Percentiles rank a stretch among this genome's conserved stretches.
These are phyloP conservation scores for Kwoniella botswanensis DNA, from an alignment of 768 basidiomycete genomes.

Conservation along the genomic window DNA sequence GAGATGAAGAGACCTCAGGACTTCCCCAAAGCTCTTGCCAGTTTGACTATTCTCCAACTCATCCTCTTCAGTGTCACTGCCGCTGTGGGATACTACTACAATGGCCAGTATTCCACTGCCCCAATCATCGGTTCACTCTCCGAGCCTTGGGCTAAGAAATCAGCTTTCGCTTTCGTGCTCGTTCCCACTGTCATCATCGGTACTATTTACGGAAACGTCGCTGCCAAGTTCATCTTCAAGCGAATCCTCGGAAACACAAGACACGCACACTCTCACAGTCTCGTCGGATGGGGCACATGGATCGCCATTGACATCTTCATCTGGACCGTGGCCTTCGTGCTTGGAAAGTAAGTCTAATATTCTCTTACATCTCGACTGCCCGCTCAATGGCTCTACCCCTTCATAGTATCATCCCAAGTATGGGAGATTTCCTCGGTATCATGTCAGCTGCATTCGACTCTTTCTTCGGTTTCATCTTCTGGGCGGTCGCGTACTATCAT, in stretches of 20 bases:
- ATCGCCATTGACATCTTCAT: constrained; percentile 43
- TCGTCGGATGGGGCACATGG: constrained; percentile 50
- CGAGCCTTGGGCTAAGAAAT: constrained; percentile 51
- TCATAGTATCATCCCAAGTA: constrained; percentile 44
- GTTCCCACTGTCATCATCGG: constrained; percentile 52
- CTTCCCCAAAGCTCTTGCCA: constrained; percentile 56
- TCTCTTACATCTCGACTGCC: not conserved
- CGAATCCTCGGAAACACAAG: constrained; percentile 41
- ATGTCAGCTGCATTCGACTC: constrained; percentile 48
- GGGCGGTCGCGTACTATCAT: constrained; percentile 52
- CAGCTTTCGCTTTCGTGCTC: constrained; percentile 50
- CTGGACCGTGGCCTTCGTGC: constrained; percentile 46
- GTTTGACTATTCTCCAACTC: constrained; percentile 41
- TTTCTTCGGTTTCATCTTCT: constrained; percentile 55
- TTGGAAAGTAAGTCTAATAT: constrained; percentile 41
- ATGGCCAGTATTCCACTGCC: constrained; percentile 50
- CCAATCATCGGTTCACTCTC: constrained; percentile 48
- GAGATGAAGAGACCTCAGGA: constrained; percentile 59
- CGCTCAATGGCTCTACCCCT: not conserved
- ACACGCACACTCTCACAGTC: constrained; percentile 43
- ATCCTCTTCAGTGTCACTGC: constrained; percentile 47
- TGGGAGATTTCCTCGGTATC: constrained; percentile 53
- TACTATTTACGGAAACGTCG: constrained; percentile 51
- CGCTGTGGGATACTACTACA: constrained; percentile 50
- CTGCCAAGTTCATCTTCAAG: constrained; percentile 49